A percentile compares a stretch with the other conserved stretches of the same genome.
Conservation (phyloP, 495 filamentous ascomycete species). For the Hyaloscypha bicolor region DNA sequence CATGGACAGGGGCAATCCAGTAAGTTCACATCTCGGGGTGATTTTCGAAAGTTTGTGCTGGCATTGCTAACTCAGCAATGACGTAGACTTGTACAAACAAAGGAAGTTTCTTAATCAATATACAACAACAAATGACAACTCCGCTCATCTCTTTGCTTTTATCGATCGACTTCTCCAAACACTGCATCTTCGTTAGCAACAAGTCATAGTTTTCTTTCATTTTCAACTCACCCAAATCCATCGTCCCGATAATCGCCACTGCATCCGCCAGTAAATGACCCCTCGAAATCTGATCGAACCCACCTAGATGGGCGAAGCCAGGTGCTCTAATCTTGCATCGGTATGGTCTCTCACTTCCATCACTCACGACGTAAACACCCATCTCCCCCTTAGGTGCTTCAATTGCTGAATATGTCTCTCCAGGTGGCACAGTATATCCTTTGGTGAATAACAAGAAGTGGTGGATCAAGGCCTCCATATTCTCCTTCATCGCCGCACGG, state of each 20-base stretch:
- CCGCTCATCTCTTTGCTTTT: constrained; percentile 30
- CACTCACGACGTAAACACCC: constrained; percentile 96
- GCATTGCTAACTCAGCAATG: constrained; percentile 29
- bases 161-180: constrained; percentile 72
- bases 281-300: constrained; percentile 89
- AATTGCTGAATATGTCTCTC: constrained; percentile 96
- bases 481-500: constrained; percentile 98
- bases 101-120: constrained; percentile 29
- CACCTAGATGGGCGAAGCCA: constrained; percentile 92
- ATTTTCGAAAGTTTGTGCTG: constrained; percentile 17
- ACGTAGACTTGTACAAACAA: constrained; percentile 30
- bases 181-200: constrained; percentile 30
- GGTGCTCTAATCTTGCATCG: constrained; percentile 97
- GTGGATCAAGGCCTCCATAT: constrained; percentile 99
- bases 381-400: constrained; percentile 99
- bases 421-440: constrained; percentile 96
- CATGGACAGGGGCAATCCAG: not conserved
- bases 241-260: constrained; percentile 93
- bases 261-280: constrained; percentile 96
- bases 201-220: not conserved
- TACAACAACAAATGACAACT: constrained; percentile 27
- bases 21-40: not conserved
- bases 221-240: constrained; percentile 69
- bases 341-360: constrained; percentile 95
- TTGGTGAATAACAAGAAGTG: constrained; percentile 99